These are phyloP conservation scores for Lathyrus aphaca DNA, from an alignment of 306 rosid species.

Conservation along the genomic window DNA sequence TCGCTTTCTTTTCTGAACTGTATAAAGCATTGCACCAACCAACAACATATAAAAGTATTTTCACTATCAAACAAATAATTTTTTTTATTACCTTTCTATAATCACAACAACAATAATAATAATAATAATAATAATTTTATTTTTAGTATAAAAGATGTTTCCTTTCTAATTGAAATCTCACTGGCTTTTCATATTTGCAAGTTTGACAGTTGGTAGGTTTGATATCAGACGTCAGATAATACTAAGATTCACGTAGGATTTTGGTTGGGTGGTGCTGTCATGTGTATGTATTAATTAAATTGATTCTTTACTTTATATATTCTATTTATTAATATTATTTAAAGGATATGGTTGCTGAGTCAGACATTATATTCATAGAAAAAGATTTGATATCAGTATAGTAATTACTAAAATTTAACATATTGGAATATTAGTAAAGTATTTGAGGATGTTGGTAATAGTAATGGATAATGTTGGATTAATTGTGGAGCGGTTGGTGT, in stretches of 20 bases:
- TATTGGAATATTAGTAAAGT: slow-evolving; percentile 7
- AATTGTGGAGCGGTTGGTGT: slow-evolving; percentile 27
- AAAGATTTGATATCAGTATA: background rate
- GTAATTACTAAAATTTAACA: background rate
- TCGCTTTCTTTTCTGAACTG: background rate
- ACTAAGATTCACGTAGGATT: slow-evolving; percentile 17
- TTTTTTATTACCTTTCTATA: too few species aligned
- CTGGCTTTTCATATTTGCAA: background rate
- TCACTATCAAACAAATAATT: background rate
- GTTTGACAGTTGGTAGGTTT: slow-evolving; percentile 37
- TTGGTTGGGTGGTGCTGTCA: slow-evolving; percentile 5
- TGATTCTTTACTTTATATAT: slow-evolving; percentile 6
- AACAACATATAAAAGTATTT: background rate
- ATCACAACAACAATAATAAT: too few species aligned
- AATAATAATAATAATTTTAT: too few species aligned
- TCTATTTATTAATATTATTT: background rate
- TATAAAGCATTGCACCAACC: background rate
- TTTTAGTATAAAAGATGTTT: background rate
- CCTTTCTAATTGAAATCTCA: background rate
- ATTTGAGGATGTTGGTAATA: background rate
- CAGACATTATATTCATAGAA: slow-evolving; percentile 17
- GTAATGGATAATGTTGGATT: slow-evolving; percentile 45
- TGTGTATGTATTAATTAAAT: background rate
- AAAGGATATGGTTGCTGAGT: slow-evolving; percentile 41
- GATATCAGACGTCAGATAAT: slow-evolving; percentile 44